These are phyloP conservation scores for Furculomyces boomerangus DNA, from an alignment of 371 early-diverging fungal species.

Conservation along the genomic window DNA sequence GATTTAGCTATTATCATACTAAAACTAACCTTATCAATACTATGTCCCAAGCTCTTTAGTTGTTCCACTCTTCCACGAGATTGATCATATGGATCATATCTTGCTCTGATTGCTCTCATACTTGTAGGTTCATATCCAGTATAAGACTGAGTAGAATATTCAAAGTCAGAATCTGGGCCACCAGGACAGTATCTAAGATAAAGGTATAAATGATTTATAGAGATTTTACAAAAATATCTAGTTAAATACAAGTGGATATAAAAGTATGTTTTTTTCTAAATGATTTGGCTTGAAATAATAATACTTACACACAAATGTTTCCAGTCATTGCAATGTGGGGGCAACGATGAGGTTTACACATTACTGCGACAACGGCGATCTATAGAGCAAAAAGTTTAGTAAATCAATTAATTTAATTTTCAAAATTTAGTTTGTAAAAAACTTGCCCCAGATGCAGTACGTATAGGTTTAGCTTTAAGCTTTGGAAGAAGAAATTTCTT, in stretches of 20 bases:
- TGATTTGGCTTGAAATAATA: not conserved
- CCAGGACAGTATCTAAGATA: constrained; percentile 84
- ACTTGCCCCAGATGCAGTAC: constrained; percentile 85
- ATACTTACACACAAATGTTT: constrained; percentile 84
- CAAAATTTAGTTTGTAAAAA: constrained; percentile 28
- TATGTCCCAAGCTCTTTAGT: constrained; percentile 89
- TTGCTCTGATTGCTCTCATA: constrained; percentile 98
- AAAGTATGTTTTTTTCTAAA: too few species aligned
- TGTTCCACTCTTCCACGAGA: constrained; percentile 93
- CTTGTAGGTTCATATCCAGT: constrained; percentile 99
- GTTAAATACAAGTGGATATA: too few species aligned
- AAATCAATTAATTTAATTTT: not conserved
- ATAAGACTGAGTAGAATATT: constrained; percentile 99
- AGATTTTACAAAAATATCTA: too few species aligned
- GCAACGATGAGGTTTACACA: constrained; percentile 99
- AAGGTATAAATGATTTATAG: not conserved
- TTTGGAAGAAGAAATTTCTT: constrained; percentile 65
- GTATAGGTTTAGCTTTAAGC: constrained; percentile 93
- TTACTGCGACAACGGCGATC: constrained; percentile 99
- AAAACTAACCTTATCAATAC: constrained; percentile 97
- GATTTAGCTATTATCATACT: too few species aligned
- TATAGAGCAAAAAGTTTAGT: constrained; percentile 18
- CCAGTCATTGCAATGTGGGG: constrained; percentile 99
- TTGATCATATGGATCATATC: constrained; percentile 98
- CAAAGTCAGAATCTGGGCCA: constrained; percentile 99